Percentiles rank a stretch among this genome's conserved stretches.
Evolutionary conservation across 331 rosid genomes (phyloP).

Genomic region (Quercus phellos): DNA sequence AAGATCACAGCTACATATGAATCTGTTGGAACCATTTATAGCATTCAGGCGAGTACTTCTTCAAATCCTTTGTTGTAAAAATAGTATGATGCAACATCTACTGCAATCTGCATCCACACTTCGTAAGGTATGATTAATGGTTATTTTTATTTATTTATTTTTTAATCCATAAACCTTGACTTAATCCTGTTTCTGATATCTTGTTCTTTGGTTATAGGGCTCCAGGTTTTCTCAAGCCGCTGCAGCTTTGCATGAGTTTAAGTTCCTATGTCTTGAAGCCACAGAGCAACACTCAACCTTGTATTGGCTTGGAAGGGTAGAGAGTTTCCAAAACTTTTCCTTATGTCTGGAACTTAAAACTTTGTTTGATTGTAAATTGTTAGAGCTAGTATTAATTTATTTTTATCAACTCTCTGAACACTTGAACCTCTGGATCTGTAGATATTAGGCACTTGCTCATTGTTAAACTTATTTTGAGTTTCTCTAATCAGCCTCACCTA

Average conservation of each 20-base stretch:
- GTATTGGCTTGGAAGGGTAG: slow-evolving; percentile 93
- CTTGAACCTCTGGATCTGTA: not conserved
- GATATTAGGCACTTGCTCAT: not conserved
- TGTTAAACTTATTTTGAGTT: not conserved
- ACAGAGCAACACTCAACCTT: slow-evolving; percentile 52
- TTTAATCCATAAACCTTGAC: slow-evolving; percentile 7
- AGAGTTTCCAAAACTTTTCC: not conserved
- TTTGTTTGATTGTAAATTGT: not conserved
- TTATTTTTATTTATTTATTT: not conserved
- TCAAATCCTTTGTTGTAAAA: slow-evolving; percentile 67
- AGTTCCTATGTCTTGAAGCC: slow-evolving; percentile 58
- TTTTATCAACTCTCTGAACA: not conserved
- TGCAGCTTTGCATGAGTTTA: slow-evolving; percentile 81
- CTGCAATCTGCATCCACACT: slow-evolving; percentile 81
- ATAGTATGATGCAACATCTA: slow-evolving; percentile 62
- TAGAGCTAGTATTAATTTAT: not conserved
- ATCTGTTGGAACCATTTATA: slow-evolving; percentile 84
- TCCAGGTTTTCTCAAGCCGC: slow-evolving; percentile 90
- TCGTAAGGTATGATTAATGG: slow-evolving; percentile 57
- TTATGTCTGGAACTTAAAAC: not conserved
- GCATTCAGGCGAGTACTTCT: slow-evolving; percentile 84
- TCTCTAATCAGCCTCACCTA: not conserved
- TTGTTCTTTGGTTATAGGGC: slow-evolving; percentile 49
- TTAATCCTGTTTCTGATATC: slow-evolving; percentile 17
- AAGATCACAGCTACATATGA: slow-evolving; percentile 75